Evolutionary conservation across 2,329 filamentous ascomycete species (phyloP), one percentile per base, ranked within the genome.

Genomic region (Trichoderma lentiforme): DNA sequence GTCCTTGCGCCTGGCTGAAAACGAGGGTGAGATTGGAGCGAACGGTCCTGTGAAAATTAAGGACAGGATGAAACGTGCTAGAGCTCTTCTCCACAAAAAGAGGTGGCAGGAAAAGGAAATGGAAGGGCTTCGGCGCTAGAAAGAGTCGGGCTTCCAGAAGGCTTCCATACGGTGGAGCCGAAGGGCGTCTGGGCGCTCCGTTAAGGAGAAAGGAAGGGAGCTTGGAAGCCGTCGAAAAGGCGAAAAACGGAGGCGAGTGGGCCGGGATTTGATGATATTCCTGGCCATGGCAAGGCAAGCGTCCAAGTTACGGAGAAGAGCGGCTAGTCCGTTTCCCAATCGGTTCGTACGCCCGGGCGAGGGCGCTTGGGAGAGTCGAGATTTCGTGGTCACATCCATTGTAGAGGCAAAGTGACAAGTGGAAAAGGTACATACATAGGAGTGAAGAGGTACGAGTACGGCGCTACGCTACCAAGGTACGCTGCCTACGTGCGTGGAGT

Each of bases 131-230:
- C 53, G 51, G 70, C 70, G 32, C 70, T 71, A 71, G 63, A 67
- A 71, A 47, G n/a, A 60, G n/a, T 32, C 51, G 62, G 70, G 70
- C 70, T 71, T 71, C 70, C 62, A 71, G 53, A 64, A 71, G 21
- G 6, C 70, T 71, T 71, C 70, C 63, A 71, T 71, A 68, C 63
- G 63, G 70, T 67, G 70, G 70, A 36, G 39, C 66, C 66, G 57
- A 69, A 60, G 7, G 39, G 56, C n/a, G 53, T 51, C 66, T 69
- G 66, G 66, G 56, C 66, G 36, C 66, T 69, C 66, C 66, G 66
- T 70, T 70, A 61, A 70, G 57, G 57, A 47, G 66, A 70, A 51
- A 51, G 26, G 18, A 53, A 24, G 21, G 24, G 18, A 30, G 21
- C 12, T 11, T 30, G 9, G n/a, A 53, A 43, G 39, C 36, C 18